Base-by-base conservation (phyloP, 768 basidiomycete species). In the Rhodocollybia butyracea region DNA sequence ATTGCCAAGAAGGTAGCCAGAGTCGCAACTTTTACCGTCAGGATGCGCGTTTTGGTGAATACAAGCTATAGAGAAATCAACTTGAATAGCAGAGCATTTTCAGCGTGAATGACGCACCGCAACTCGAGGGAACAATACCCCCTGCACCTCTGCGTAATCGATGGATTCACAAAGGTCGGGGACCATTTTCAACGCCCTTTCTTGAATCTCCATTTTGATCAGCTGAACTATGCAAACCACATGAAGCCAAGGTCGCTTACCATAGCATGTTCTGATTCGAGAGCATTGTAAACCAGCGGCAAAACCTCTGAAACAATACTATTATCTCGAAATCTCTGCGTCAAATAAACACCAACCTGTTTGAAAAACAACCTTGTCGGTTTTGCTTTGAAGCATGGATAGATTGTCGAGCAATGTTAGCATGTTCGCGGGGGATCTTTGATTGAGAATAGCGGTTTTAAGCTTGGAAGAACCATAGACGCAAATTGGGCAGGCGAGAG, bases 351-450 rank as follows among this genome's bases (percentile, higher is more conserved):
- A 78, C 89, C 64, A 60, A 97, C 94, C 89, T 70, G 95, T 94
- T 61, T 91, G 78, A 70, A 98, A 98, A 3, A 89, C 81, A 10
- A 70, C 71, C 59, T 94, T 92, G 52, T 90, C 86, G 2, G 94
- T 95, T 73, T 99, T 99, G 56, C 78, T 83, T 63, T 94, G 92
- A 27, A 99, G 76, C 73, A 94, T 81, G 22, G 81, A 74, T 7
- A 99, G 77, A 63, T 96, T 96, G 62, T 98, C 94, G 42, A 99
- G 70, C 24, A 99, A 72, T 0, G 94, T 94, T 48, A 98, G 70
- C 91, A 98, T 96, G 60, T 95, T 97, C 70, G 98, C 95, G 96
- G 95, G 17, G 97, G 96, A 63, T 99, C 97, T 67, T 90, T 94
- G 64, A 98, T 75, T 0, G 75, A 77, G 60, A 99, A 99, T 17